phyloP scores from a whole-genome alignment of 768 basidiomycete genomes.

The Calocera cornea region DNA sequence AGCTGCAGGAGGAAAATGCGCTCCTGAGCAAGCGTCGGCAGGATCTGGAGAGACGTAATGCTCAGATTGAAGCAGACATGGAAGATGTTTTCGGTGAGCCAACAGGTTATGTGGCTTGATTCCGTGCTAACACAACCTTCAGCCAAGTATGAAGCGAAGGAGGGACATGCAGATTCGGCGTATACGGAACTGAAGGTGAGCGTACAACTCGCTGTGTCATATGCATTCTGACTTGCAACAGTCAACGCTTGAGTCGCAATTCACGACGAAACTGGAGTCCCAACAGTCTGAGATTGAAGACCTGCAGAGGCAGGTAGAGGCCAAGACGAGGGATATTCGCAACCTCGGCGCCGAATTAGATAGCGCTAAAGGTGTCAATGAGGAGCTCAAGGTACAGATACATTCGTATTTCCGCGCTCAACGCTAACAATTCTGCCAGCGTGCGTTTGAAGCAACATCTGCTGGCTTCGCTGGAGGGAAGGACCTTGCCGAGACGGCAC shows the following conservation, averaged over 20 bases:
- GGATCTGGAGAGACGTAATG: conserved; percentile 72
- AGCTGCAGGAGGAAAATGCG: conserved; percentile 87
- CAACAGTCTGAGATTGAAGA: conserved; percentile 72
- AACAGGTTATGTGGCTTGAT: neutral
- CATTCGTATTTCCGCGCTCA: conserved; percentile 3
- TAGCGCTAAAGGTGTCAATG: conserved; percentile 88
- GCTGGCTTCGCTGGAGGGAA: conserved; percentile 95
- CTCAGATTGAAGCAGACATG: conserved; percentile 79
- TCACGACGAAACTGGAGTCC: conserved; percentile 81
- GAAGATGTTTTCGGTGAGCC: conserved; percentile 83
- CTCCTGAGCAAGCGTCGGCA: conserved; percentile 66
- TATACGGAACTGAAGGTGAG: conserved; percentile 70
- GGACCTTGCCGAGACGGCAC: conserved; percentile 90
- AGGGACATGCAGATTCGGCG: neutral
- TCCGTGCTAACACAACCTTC: conserved; percentile 12
- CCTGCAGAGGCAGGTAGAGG: conserved; percentile 80
- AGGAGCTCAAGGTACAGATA: conserved; percentile 78
- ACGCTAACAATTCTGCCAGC: conserved; percentile 33
- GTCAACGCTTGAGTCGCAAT: conserved; percentile 91
- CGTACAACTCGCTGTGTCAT: conserved; percentile 15
- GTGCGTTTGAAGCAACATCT: conserved; percentile 92
- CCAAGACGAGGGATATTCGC: conserved; percentile 69
- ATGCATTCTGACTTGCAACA: conserved; percentile 25
- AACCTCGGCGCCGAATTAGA: conserved; percentile 76
- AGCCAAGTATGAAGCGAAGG: neutral